phyloP scores from a whole-genome alignment of 305 asterid species.

The Rubia tinctorum region DNA sequence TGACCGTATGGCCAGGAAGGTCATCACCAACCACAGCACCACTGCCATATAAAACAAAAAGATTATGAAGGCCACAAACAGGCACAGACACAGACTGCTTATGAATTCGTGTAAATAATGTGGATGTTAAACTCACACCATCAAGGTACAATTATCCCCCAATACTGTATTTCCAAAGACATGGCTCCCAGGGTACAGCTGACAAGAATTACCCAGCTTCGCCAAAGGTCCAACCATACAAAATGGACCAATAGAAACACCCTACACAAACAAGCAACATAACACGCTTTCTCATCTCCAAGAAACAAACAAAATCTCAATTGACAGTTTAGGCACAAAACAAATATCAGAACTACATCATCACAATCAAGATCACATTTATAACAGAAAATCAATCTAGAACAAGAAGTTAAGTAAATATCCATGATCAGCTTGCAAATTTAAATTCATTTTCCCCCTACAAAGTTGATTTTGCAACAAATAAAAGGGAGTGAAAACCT shows the following conservation, averaged over 20 bases:
- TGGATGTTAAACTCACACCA: conserved; percentile 50
- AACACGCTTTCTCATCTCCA: conserved; percentile 24
- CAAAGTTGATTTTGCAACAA: not conserved
- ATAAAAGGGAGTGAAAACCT: conserved; percentile 38
- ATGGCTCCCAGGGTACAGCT: conserved; percentile 79
- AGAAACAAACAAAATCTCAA: conserved; percentile 2
- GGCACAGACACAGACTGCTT: not conserved
- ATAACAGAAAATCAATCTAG: conserved; percentile 1
- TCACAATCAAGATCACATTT: not conserved
- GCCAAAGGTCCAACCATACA: conserved; percentile 81
- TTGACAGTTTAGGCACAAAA: no score
- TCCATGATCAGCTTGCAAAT: not conserved
- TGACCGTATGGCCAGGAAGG: conserved; percentile 74
- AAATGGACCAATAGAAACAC: conserved; percentile 87
- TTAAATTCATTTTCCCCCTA: not conserved
- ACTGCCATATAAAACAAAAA: conserved; percentile 33
- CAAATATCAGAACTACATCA: not conserved
- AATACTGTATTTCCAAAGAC: conserved; percentile 67
- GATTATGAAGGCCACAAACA: not conserved
- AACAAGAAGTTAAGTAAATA: not conserved
- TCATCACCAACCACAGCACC: conserved; percentile 95
- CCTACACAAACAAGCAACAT: conserved; percentile 45
- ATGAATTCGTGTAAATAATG: not conserved
- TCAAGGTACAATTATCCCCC: conserved; percentile 77
- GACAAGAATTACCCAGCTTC: conserved; percentile 66